Conservation (phyloP, 495 filamentous ascomycete species). For the Penicillium desertorum region DNA sequence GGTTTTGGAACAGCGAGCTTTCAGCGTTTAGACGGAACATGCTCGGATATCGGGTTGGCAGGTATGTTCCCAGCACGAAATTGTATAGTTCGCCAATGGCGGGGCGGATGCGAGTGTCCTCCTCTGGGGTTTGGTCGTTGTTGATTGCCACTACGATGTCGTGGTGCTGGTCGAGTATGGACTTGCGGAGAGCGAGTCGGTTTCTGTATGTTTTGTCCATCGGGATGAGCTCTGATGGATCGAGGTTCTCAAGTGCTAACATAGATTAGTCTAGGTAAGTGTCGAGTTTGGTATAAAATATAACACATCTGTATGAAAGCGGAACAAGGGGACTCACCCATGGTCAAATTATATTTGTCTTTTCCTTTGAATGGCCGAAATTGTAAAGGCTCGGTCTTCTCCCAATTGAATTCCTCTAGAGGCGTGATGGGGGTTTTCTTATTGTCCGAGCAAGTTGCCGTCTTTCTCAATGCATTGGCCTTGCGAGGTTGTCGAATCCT, state of each 20-base stretch:
- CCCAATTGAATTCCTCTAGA: constrained; percentile 59
- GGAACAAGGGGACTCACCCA: constrained; percentile 50
- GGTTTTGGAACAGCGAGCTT: constrained; percentile 40
- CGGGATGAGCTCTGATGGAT: constrained; percentile 60
- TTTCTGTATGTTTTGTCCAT: constrained; percentile 66
- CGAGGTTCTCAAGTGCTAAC: constrained; percentile 49
- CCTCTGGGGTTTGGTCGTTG: constrained; percentile 19
- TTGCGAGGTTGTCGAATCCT: neutral
- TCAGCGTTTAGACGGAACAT: constrained; percentile 51
- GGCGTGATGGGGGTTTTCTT: constrained; percentile 47
- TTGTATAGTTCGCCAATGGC: constrained; percentile 66
- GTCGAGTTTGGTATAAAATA: neutral
- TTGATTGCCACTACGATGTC: constrained; percentile 46
- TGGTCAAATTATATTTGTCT: constrained; percentile 68
- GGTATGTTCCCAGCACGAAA: constrained; percentile 61
- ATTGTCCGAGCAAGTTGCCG: neutral
- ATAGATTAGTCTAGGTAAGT: neutral
- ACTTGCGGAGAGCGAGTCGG: constrained; percentile 54
- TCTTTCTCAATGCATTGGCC: neutral
- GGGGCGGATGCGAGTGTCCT: constrained; percentile 37
- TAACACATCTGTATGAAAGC: constrained; percentile 1
- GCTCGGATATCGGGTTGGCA: constrained; percentile 63
- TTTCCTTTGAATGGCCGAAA: constrained; percentile 62
- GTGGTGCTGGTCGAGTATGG: constrained; percentile 49
- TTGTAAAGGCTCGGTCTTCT: constrained; percentile 55